Conservation (phyloP, 2,329 filamentous ascomycete genomes). For the Pseudogymnoascus sp. region DNA sequence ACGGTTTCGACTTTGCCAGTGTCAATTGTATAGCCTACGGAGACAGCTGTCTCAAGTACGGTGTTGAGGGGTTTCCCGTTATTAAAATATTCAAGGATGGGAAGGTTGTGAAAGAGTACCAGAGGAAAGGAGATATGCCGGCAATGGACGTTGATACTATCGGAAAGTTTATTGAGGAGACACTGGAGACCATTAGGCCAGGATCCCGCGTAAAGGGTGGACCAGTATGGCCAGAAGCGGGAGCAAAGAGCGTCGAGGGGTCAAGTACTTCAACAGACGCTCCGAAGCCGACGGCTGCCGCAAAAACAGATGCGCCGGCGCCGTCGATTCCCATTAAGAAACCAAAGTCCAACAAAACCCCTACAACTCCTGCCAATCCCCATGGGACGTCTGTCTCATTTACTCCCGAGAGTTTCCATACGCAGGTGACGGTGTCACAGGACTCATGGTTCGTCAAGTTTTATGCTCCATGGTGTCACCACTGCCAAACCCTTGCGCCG, state of each 20-base stretch:
- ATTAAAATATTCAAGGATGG: constrained; percentile 77
- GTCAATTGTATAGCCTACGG: constrained; percentile 80
- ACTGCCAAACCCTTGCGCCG: constrained; percentile 87
- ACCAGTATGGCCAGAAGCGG: constrained; percentile 58
- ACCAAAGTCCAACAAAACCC: constrained; percentile 34
- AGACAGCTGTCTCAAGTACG: constrained; percentile 64
- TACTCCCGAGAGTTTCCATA: constrained; percentile 78
- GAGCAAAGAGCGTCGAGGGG: constrained; percentile 39
- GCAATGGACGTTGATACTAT: constrained; percentile 32
- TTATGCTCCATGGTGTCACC: constrained; percentile 93
- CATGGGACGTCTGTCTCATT: constrained; percentile 67
- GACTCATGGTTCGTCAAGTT: constrained; percentile 99
- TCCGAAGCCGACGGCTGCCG: constrained; percentile 7
- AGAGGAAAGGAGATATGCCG: constrained; percentile 59
- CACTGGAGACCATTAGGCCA: constrained; percentile 68
- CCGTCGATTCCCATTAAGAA: not conserved
- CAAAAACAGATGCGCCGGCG: constrained; percentile 22
- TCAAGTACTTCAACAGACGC: constrained; percentile 13
- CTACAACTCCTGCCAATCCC: constrained; percentile 57
- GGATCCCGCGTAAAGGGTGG: constrained; percentile 59
- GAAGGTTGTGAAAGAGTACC: constrained; percentile 51
- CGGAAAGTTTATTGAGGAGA: constrained; percentile 64
- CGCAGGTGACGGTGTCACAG: constrained; percentile 72
- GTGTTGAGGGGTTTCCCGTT: constrained; percentile 64
- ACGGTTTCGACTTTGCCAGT: constrained; percentile 79